Percentiles rank a stretch among this genome's conserved stretches.
Conservation (phyloP, 2,329 filamentous ascomycete genomes). For the Plectosphaerella cucumerina region DNA sequence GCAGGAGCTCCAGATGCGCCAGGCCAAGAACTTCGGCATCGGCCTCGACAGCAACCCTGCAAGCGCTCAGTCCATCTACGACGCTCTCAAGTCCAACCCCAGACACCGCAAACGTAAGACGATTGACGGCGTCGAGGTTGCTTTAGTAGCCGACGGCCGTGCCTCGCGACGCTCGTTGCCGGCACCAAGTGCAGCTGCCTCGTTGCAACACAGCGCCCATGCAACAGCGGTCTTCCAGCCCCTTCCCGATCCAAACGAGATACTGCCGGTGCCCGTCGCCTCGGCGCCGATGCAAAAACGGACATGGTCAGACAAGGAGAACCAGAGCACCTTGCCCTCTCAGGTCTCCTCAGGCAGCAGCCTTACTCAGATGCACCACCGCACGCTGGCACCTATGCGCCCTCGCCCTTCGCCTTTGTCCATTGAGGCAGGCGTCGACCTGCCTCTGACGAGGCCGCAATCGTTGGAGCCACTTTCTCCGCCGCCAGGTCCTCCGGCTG, state of each 20-base stretch:
- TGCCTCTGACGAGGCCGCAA: neutral
- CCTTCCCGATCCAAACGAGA: conserved; percentile 13
- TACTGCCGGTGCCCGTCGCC: conserved; percentile 15
- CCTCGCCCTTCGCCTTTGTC: neutral
- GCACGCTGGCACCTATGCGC: conserved; percentile 1
- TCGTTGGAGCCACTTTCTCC: conserved; percentile 9
- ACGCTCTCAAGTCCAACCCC: conserved; percentile 45
- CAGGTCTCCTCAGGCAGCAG: conserved; percentile 8
- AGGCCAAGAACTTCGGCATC: neutral
- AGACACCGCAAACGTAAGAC: conserved; percentile 43
- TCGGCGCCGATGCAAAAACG: conserved; percentile 7
- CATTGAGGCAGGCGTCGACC: neutral
- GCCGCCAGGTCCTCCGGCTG: conserved; percentile 3
- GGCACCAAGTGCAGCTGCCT: neutral
- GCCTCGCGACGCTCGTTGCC: neutral
- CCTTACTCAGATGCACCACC: conserved; percentile 1
- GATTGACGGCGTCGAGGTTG: conserved; percentile 31
- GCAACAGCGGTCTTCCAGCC: neutral
- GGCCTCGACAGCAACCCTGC: neutral
- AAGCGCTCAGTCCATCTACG: conserved; percentile 36
- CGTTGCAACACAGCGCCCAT: neutral
- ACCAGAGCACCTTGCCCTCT: conserved; percentile 1
- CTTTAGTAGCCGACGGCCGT: neutral
- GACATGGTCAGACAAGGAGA: conserved; percentile 3
- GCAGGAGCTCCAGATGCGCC: neutral